phyloP scores from a whole-genome alignment of 176 grass and related monocot species.

The Oryza glumipatula region DNA sequence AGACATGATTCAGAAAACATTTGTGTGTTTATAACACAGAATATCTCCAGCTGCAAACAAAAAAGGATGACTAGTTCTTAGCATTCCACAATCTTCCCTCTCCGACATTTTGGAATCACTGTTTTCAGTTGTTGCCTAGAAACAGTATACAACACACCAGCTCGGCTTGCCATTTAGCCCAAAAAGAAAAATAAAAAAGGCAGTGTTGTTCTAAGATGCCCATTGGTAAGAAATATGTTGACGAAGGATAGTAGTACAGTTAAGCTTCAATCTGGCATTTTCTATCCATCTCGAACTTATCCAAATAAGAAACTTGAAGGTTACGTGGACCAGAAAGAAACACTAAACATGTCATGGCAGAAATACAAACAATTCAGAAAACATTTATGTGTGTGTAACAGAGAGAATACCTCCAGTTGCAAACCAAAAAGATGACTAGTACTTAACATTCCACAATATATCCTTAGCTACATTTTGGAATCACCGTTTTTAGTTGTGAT shows the following conservation, averaged over 20 bases:
- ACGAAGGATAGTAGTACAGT: background rate
- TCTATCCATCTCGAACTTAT: background rate
- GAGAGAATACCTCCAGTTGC: background rate
- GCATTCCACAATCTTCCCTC: conserved; percentile 8
- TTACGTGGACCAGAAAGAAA: conserved; percentile 1
- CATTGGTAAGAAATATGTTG: background rate
- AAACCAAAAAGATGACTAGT: background rate
- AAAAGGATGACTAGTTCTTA: conserved; percentile 1
- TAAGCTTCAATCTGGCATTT: conserved; percentile 15
- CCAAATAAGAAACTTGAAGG: background rate
- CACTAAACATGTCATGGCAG: background rate
- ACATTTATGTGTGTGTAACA: background rate
- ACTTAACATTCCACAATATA: conserved; percentile 1
- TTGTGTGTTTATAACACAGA: background rate
- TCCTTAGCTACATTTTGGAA: conserved; percentile 37
- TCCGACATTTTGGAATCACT: conserved; percentile 41
- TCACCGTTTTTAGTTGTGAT: conserved; percentile 44
- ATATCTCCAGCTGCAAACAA: background rate
- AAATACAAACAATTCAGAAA: background rate
- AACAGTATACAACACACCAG: conserved; percentile 43
- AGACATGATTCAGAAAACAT: conserved; percentile 14
- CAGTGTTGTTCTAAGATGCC: conserved; percentile 46
- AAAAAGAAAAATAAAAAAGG: conserved; percentile 10
- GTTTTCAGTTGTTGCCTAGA: conserved; percentile 42
- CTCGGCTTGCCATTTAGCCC: conserved; percentile 29